Evolutionary conservation across 2,329 filamentous ascomycete species (phyloP).

Genomic region (Fusarium sp.): DNA sequence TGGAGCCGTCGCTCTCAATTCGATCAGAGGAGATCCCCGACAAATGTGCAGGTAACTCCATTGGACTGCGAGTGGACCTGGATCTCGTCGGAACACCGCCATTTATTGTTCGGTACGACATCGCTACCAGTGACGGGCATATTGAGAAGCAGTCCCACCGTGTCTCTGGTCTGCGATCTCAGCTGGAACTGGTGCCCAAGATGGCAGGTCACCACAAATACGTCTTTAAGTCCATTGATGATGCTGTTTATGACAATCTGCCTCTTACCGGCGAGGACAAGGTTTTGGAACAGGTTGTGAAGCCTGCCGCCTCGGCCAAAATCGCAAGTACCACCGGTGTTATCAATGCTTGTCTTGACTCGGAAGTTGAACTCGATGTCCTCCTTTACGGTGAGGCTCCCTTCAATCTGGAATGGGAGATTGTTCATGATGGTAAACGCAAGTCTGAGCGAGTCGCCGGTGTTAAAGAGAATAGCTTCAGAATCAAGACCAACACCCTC

Average conservation of each 20-base stretch:
- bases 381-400: conserved; percentile 82
- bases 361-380: conserved; percentile 78
- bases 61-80: conserved; percentile 87
- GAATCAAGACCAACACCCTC: conserved; percentile 78
- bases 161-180: conserved; percentile 78
- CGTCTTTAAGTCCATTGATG: conserved; percentile 80
- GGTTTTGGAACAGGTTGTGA: conserved; percentile 85
- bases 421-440: conserved; percentile 88
- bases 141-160: conserved; percentile 62
- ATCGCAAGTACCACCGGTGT: conserved; percentile 63
- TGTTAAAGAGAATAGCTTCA: conserved; percentile 70
- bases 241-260: conserved; percentile 78
- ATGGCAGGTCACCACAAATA: conserved; percentile 89
- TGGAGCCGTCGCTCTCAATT: conserved; percentile 81
- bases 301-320: conserved; percentile 86
- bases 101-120: conserved; percentile 82
- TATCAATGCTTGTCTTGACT: conserved; percentile 81
- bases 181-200: conserved; percentile 82
- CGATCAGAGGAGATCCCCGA: conserved; percentile 85
- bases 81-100: conserved; percentile 93
- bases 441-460: conserved; percentile 70
- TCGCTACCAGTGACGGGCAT: conserved; percentile 66
- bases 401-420: conserved; percentile 90
- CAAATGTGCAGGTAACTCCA: conserved; percentile 92
- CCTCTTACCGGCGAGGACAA: conserved; percentile 68